These are phyloP conservation scores for Aphanomyces cochlioides DNA, from an alignment of 352 stramenopile species.

Conservation along the genomic window DNA sequence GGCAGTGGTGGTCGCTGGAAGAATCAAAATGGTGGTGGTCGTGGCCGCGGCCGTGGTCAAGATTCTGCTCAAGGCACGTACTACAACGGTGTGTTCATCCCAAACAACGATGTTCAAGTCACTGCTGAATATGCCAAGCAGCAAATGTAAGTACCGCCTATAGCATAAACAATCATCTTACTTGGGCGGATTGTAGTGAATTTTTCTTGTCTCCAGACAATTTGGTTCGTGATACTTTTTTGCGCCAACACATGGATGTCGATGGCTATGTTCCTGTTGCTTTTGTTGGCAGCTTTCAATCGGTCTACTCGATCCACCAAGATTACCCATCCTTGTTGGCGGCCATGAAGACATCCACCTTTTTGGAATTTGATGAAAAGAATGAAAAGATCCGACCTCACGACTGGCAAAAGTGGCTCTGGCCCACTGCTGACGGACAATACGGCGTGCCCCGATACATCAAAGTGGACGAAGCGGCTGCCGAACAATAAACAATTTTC, in stretches of 20 bases:
- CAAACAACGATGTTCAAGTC: slow-evolving; percentile 58
- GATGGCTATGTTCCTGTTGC: slow-evolving; percentile 85
- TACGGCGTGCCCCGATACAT: slow-evolving; percentile 87
- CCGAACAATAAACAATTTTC: slow-evolving; percentile 30
- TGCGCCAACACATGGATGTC: slow-evolving; percentile 83
- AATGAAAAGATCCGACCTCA: slow-evolving; percentile 89
- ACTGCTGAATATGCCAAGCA: slow-evolving; percentile 77
- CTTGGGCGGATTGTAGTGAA: slow-evolving; percentile 45
- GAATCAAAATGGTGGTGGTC: slow-evolving; percentile 33
- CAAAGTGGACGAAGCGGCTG: slow-evolving; percentile 54
- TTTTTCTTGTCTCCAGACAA: slow-evolving; percentile 86
- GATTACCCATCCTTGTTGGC: slow-evolving; percentile 78
- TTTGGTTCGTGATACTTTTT: slow-evolving; percentile 78
- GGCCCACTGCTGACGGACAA: slow-evolving; percentile 80
- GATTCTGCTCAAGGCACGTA: slow-evolving; percentile 45
- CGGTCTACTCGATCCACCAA: slow-evolving; percentile 79
- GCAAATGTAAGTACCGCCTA: slow-evolving; percentile 62
- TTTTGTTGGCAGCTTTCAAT: slow-evolving; percentile 87
- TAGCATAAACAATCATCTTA: background rate
- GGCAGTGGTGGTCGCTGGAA: slow-evolving; percentile 29
- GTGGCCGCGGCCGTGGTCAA: slow-evolving; percentile 34
- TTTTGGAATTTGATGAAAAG: slow-evolving; percentile 74
- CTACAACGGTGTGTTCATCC: slow-evolving; percentile 77
- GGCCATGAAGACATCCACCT: slow-evolving; percentile 58
- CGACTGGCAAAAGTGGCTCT: slow-evolving; percentile 86